Base-by-base conservation (phyloP, 306 rosid genomes). In the Sindora glabra region DNA sequence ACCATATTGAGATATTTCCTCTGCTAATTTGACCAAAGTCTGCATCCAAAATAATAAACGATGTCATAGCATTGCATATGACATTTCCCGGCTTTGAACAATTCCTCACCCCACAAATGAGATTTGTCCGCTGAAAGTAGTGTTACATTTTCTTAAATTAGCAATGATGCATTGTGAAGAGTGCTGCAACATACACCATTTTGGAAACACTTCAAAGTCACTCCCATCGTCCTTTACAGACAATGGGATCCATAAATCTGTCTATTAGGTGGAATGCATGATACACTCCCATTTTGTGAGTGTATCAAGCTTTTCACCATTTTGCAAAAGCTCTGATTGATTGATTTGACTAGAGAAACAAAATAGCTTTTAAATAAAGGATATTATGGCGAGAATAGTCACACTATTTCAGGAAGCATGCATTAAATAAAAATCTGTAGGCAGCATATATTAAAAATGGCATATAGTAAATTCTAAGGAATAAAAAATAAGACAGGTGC, bases 11-110 rank as follows among this genome's bases (percentile, higher is more conserved):
- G 96, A 78, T 55, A 86, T 82, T 78, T 89, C 99, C 81, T 86
- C 84, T 52, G 96, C 90, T 44, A 92, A 74, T 71, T 61, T 74
- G 71, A 70, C 81, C 83, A 89, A 73, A 72, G 81, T 81, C 99
- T 91, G 78, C 38, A 50, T 17, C 72, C 42, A 72, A 70, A 38
- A 44, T 17, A 67, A 67, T 17, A 67, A 67, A 59, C 32, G 59
- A 51, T 38, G 34, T 29, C 29, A 64, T 24, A 50, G 42, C 34
- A 45, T 55, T 47, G 50, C 48, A 21, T 34, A 59, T 18, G 42
- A 59, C 39, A 58, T 51, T 65, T 55, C 21, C 44, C 60, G 38
- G 59, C 36, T 51, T 37, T 37, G 45, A 61, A 41, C 65, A 66
- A 30, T 33, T 33, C 12, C 9, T 24, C 15, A 8, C 50, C 2